Evolutionary conservation across 371 early-diverging fungal genomes (phyloP), one percentile per base, ranked within the genome.

Genomic region (Mortierella sp.): DNA sequence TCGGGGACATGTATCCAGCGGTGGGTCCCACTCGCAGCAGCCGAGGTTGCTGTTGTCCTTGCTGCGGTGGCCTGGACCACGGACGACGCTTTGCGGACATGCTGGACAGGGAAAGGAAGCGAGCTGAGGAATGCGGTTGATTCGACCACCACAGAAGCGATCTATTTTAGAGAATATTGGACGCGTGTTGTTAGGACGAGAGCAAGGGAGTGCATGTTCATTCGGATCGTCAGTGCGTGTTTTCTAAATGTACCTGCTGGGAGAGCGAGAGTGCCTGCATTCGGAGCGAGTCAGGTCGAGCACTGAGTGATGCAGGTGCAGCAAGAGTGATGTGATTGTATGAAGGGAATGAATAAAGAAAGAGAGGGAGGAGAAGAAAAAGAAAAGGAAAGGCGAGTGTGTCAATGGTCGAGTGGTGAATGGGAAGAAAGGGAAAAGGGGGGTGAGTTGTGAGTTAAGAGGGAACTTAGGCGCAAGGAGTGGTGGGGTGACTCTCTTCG

Each of bases 261-360:
- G 83, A 77, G 54, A 83, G 80, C 44, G 80, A 77, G 51, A 83
- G 55, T 37, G 83, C 80, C 74, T 83, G 83, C 83, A 83, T 83
- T 72, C 59, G 53, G 40, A 53, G 59, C 54, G 57, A 73, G n/a
- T 46, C 26, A 19, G 72, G 53, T 24, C 57, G 24, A 40, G 67
- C 5, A 24, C 16, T 16, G 50, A 19, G 69, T 13, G 8, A 16
- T 34, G 31, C 28, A 13, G 34, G 24, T 40, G 37, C 24, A 9
- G 6, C 43, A 37, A 34, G 64, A 61, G 69, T 16, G 16, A 14
- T 2, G 14, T 28, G 13, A 43, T 26, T 26, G 59, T 6, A 40
- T 6, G 59, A 34, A 31, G 26, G 24, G 43, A n/a, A 57, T 21
- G 43, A 0, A 43, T 31, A 61, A 40, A 53, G 37, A 57, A 14